Conservation (phyloP, 2,329 filamentous ascomycete species). For the Ambrosiella xylebori region DNA sequence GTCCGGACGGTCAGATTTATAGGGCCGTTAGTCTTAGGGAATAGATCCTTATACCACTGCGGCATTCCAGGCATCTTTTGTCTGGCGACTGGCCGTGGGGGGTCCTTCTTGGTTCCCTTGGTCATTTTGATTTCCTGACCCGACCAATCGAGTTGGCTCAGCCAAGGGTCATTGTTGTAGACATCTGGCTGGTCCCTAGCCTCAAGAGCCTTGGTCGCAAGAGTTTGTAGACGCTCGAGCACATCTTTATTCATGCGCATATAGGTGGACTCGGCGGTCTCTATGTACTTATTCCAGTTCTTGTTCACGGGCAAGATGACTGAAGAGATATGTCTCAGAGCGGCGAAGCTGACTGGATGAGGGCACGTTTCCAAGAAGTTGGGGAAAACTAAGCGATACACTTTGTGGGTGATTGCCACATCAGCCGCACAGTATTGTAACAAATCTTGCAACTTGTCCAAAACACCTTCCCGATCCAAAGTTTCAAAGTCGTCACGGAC, state of each 20-base stretch:
- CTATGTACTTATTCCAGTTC: constrained; percentile 72
- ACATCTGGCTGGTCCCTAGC: constrained; percentile 51
- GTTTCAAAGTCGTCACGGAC: constrained; percentile 74
- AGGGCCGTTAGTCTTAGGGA: constrained; percentile 45
- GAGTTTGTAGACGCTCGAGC: constrained; percentile 50
- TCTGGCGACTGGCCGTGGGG: constrained; percentile 55
- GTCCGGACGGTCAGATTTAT: constrained; percentile 76
- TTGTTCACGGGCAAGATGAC: constrained; percentile 83
- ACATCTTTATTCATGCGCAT: constrained; percentile 61
- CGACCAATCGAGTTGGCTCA: constrained; percentile 87
- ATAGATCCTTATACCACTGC: constrained; percentile 88
- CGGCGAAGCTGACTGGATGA: constrained; percentile 93
- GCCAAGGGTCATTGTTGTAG: constrained; percentile 72
- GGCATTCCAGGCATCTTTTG: constrained; percentile 95
- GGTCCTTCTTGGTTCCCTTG: constrained; percentile 74
- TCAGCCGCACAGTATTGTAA: constrained; percentile 91
- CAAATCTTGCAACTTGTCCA: constrained; percentile 59
- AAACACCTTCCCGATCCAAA: constrained; percentile 53
- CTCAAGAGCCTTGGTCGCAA: constrained; percentile 62
- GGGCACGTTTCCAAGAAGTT: constrained; percentile 80
- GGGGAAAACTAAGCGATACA: constrained; percentile 88
- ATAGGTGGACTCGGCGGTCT: constrained; percentile 73
- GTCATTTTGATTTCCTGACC: constrained; percentile 82
- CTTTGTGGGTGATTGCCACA: constrained; percentile 77
- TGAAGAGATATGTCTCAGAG: constrained; percentile 77